phyloP scores from a whole-genome alignment of 2,329 filamentous ascomycete genomes.

The Apiospora phragmitis region DNA sequence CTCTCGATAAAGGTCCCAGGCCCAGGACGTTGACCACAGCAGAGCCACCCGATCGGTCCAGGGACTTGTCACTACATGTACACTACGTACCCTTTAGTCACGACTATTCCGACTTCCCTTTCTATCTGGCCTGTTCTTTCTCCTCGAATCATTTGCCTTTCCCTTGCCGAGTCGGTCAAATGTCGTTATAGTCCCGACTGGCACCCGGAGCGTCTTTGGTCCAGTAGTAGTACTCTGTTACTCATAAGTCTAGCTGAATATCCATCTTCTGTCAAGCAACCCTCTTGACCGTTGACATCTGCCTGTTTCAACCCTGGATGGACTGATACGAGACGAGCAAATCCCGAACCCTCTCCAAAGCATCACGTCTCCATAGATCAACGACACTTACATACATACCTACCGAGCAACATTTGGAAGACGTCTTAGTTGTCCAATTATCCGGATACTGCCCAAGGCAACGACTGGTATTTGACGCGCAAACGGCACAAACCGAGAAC shows the following conservation, averaged over 20 bases:
- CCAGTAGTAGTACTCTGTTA: not conserved
- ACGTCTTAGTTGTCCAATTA: slow-evolving; percentile 5
- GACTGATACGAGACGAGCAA: not conserved
- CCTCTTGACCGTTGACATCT: not conserved
- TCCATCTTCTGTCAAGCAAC: not conserved
- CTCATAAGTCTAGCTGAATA: not conserved
- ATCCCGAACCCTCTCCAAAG: not conserved
- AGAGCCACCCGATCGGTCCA: not conserved
- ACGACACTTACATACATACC: not conserved
- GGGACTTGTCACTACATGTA: not conserved
- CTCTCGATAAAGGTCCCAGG: not conserved
- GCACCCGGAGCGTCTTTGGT: not conserved
- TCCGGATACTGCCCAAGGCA: not conserved
- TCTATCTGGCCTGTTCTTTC: slow-evolving; percentile 12
- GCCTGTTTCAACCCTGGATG: not conserved
- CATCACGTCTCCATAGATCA: not conserved
- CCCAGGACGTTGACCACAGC: not conserved
- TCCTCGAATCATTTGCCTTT: slow-evolving; percentile 16
- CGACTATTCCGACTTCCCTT: slow-evolving; percentile 13
- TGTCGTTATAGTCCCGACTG: slow-evolving; percentile 16
- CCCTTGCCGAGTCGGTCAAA: slow-evolving; percentile 9
- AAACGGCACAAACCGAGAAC: slow-evolving; percentile 2
- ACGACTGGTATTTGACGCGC: not conserved
- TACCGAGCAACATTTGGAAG: not conserved
- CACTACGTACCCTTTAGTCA: slow-evolving; percentile 6